Base-by-base conservation (phyloP, 306 rosid genomes). In the Amphicarpaea edgeworthii region DNA sequence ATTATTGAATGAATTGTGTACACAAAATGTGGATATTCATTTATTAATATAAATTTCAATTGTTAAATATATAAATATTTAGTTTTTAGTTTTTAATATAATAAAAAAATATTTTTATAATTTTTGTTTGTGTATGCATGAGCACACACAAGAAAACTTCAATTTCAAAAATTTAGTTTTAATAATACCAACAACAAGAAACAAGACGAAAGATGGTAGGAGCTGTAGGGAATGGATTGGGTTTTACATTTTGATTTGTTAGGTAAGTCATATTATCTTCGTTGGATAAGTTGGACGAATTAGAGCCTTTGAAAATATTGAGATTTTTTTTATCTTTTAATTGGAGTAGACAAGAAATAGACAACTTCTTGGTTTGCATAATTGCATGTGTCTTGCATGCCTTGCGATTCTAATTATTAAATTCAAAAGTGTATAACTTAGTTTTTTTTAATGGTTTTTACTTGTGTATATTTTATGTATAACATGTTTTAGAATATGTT, bases 191-290 rank as follows among this genome's bases (percentile, higher is more conserved):
- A 49, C 21, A 49, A 5, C 10, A 49, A 7, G 4, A 6, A 6
- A 8, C 17, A 47, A 4, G 51, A 47, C 40, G 19, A 5, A 50
- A 16, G 23, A 16, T 50, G 57, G 23, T 7, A 16, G 10, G 23
- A 7, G 17, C 51, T 45, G 3, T 45, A 49, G 55, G 55, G 55
- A 49, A 49, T 42, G 70, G 50, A 43, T 63, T 63, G 50, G 47
- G 17, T 64, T 38, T 38, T 19, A 50, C 50, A 7, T 12, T 12
- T 64, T 64, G 70, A 64, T 50, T 38, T 16, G 70, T 64, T 64
- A 64, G 70, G 70, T 38, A 38, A 38, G 9, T 64, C 70, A 64
- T 64, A 32, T 40, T 43, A 20, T 17, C 42, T 64, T 64, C 10
- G 9, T 64, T 38, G 70, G 34, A 1, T 28, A 34, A 59, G 38